These are phyloP conservation scores for Atalantia buxifolia DNA, from an alignment of 345 rosid species.

Conservation along the genomic window DNA sequence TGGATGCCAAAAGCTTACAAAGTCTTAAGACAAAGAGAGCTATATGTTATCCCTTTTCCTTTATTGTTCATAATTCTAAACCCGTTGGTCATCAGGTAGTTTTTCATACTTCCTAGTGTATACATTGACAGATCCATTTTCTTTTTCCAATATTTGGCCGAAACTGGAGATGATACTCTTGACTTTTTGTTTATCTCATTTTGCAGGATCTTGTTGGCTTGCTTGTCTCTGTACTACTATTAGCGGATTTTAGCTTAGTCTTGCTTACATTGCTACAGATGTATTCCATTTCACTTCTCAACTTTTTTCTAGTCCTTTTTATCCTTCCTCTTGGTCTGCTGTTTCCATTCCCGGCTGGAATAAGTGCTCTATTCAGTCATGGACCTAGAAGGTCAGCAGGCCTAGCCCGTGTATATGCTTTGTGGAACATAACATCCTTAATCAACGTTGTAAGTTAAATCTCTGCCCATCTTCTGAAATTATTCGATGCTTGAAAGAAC, in stretches of 20 bases:
- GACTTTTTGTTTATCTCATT: background rate
- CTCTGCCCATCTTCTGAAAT: background rate
- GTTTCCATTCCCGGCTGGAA: conserved; percentile 88
- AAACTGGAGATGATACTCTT: conserved; percentile 5
- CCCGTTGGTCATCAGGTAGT: conserved; percentile 94
- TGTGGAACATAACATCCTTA: conserved; percentile 83
- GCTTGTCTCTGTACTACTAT: conserved; percentile 69
- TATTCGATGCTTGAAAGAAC: background rate
- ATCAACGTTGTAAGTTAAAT: conserved; percentile 70
- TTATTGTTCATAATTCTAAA: conserved; percentile 60
- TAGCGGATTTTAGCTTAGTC: conserved; percentile 81
- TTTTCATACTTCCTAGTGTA: conserved; percentile 1
- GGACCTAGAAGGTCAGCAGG: conserved; percentile 90
- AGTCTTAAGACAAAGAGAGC: conserved; percentile 54
- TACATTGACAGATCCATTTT: conserved; percentile 2
- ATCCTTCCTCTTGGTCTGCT: conserved; percentile 79
- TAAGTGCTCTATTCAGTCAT: conserved; percentile 85
- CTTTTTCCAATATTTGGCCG: conserved; percentile 3
- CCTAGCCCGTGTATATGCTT: conserved; percentile 75
- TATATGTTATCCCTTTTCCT: conserved; percentile 53
- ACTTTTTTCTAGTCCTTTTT: conserved; percentile 58
- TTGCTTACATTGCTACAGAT: conserved; percentile 86
- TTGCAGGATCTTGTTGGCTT: conserved; percentile 89
- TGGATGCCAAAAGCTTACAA: conserved; percentile 63
- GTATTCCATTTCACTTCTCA: conserved; percentile 74